Base-by-base conservation (phyloP, 108 stramenopile genomes). In the Craspedostauros australis region DNA sequence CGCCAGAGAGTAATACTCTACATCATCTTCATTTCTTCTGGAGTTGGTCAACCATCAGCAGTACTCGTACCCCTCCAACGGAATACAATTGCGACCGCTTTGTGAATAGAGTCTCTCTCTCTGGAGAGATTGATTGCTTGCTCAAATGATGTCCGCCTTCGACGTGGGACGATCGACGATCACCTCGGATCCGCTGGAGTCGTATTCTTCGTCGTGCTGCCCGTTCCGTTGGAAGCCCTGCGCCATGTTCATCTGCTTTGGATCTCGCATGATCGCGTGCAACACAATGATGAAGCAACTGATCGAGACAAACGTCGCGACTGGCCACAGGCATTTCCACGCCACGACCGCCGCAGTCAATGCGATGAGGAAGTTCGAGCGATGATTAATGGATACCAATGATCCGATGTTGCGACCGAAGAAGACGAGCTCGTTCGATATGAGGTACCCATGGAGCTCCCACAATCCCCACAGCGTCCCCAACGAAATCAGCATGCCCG, bases 241-340 rank as follows among this genome's bases (percentile, higher is more conserved):
- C 7, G 43, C 22, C 11, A 59, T 66, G 25, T 78, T 80, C 27
- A 92, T 60, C 46, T 88, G 83, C 26, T 77, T 71, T 8, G 91
- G 86, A 70, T 93, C 87, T 64, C 91, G 66, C 61, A 88, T 60
- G 9, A 80, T 46, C 3, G 91, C 86, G 72, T 93, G 91, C 36
- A 64, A 34, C 27, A 84, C 12, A 1, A 88, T 73, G 12, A 88
- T 31, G 0, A 76, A 18, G 2, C 79, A 78, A 43, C 82, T 79
- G 26, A 93, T 76, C 23, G 49, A 43, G 14, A 77, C 37, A n/a
- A 80, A 75, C 7, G 50, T 58, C 7, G 88, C 47, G 1, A 70
- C 60, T 23, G 91, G 91, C 30, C 41, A 31, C 16, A 93, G 50
- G 53, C 91, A 93, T 46, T 86, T 86, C 57, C 77, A 80, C 12